Evolutionary conservation across 441 rosid genomes (phyloP).

Genomic region (Flueggea neowawraea): DNA sequence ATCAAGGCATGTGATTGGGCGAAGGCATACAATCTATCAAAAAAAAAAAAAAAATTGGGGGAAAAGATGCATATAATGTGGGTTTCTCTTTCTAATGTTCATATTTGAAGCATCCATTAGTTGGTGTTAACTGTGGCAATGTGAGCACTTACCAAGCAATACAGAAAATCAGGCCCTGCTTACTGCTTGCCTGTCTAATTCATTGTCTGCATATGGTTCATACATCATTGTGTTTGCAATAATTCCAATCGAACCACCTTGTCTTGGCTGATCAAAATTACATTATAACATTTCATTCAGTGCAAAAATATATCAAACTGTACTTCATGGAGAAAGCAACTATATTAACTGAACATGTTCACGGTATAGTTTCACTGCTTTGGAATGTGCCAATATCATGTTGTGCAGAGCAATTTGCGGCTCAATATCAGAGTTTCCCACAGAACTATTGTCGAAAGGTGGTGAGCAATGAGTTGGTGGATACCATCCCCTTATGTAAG

Average conservation of each 20-base stretch:
- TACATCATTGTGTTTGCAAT: conserved; percentile 17
- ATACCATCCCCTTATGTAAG: conserved; percentile 29
- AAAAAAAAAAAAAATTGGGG: too few relatives aligned
- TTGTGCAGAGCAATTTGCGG: conserved; percentile 36
- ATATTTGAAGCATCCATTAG: background rate
- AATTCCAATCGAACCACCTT: conserved; percentile 42
- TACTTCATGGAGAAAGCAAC: background rate
- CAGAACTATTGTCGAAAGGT: conserved; percentile 45
- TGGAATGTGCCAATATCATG: conserved; percentile 45
- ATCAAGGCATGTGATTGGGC: too few relatives aligned
- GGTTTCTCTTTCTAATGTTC: background rate
- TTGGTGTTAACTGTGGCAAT: background rate
- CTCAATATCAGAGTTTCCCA: conserved; percentile 42
- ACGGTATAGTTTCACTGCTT: conserved; percentile 38
- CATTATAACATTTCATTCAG: background rate
- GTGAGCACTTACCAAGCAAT: conserved; percentile 29
- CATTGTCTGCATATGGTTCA: conserved; percentile 32
- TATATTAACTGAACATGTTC: conserved; percentile 29
- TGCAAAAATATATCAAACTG: background rate
- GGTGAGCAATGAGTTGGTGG: conserved; percentile 44
- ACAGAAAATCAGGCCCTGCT: conserved; percentile 31
- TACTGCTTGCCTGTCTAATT: conserved; percentile 32
- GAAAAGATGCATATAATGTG: too few relatives aligned
- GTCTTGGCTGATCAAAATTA: conserved; percentile 22
- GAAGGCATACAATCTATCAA: too few relatives aligned